Conservation (phyloP, 495 filamentous ascomycete genomes). For the Patellaria atrata region DNA sequence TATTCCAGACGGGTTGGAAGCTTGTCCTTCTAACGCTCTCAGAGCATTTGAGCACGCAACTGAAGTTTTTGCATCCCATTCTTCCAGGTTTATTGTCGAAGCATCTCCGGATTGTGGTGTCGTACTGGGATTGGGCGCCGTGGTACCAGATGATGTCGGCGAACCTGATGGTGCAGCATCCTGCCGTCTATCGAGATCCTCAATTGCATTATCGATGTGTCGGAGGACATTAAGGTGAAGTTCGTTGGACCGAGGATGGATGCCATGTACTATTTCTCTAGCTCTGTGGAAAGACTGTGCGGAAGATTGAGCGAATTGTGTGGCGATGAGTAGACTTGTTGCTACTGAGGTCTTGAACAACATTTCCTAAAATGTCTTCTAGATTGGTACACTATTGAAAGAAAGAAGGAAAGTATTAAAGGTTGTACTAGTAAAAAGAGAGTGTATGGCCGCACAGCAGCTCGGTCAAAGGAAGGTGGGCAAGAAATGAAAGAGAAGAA, state of each 20-base stretch:
- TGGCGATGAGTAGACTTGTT: conserved; percentile 13
- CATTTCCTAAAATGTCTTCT: too few relatives aligned
- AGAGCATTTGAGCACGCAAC: conserved; percentile 39
- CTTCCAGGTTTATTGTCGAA: conserved; percentile 10
- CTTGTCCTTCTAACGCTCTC: conserved; percentile 28
- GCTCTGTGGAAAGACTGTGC: conserved; percentile 5
- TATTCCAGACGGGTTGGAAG: conserved; percentile 54
- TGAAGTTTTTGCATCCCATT: conserved; percentile 38
- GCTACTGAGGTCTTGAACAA: conserved; percentile 11
- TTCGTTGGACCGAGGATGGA: too few relatives aligned
- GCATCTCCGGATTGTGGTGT: conserved; percentile 15
- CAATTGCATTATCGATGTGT: conserved; percentile 11
- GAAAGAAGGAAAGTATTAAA: conserved; percentile 17
- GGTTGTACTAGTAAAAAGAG: conserved; percentile 10
- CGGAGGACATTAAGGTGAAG: too few relatives aligned
- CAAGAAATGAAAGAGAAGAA: conserved; percentile 16
- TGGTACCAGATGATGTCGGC: not conserved
- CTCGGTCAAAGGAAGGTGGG: conserved; percentile 13
- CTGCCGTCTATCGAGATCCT: conserved; percentile 10
- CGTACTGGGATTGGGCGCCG: conserved; percentile 8
- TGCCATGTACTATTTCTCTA: too few relatives aligned
- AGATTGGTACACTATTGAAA: not conserved
- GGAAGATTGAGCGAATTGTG: conserved; percentile 4
- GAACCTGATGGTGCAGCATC: too few relatives aligned
- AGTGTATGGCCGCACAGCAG: conserved; percentile 17